Conservation (phyloP, 495 filamentous ascomycete species). For the Hyaloscypha variabilis region DNA sequence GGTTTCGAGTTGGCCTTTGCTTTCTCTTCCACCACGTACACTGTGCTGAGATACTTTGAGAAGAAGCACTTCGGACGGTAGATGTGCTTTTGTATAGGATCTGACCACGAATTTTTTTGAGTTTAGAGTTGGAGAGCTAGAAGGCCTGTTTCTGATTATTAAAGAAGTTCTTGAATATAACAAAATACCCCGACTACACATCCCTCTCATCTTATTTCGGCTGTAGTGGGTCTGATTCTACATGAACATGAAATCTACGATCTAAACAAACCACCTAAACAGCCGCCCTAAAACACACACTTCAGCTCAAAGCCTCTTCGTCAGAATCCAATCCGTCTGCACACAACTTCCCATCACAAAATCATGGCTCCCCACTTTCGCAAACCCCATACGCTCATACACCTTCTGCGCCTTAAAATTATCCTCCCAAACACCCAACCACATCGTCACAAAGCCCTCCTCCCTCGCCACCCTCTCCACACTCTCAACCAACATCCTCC, state of each 20-base stretch:
- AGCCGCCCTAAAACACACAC: not conserved
- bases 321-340: conserved; percentile 39
- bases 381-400: conserved; percentile 39
- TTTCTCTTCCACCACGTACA: conserved; percentile 52
- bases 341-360: conserved; percentile 38
- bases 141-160: not conserved
- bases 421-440: conserved; percentile 48
- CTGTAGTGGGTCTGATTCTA: no score
- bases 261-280: not conserved
- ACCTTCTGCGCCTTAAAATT: conserved; percentile 37
- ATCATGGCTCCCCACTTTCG: conserved; percentile 34
- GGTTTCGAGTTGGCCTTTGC: conserved; percentile 73
- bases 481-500: conserved; percentile 34
- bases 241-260: not conserved
- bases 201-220: no score
- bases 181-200: not conserved
- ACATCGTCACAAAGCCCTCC: conserved; percentile 38
- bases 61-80: conserved; percentile 53
- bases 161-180: not conserved
- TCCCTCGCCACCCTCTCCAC: conserved; percentile 37
- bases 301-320: conserved; percentile 20
- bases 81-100: not conserved
- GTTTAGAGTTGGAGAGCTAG: not conserved
- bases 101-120: not conserved
- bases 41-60: conserved; percentile 54